These are phyloP conservation scores for Violaceomyces palustris DNA, from an alignment of 1,284 basidiomycete genomes.

Conservation along the genomic window DNA sequence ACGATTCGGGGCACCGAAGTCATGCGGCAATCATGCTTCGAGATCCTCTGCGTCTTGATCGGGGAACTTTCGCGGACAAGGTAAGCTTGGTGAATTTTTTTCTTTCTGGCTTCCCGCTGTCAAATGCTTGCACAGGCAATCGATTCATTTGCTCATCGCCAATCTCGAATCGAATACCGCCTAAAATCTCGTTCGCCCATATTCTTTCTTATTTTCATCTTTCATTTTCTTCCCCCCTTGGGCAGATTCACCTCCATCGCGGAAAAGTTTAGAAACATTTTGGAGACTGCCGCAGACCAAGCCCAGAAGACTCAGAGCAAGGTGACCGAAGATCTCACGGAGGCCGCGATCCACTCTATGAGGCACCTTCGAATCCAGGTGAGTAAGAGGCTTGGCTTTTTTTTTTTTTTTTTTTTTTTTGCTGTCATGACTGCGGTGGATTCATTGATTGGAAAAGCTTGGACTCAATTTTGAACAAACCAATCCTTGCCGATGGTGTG, in stretches of 20 bases:
- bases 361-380: slow-evolving; percentile 45
- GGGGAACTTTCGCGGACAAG: slow-evolving; percentile 41
- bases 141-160: no score
- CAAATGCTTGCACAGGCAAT: no score
- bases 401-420: neutral
- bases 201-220: no score
- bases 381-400: neutral
- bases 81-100: slow-evolving; percentile 1
- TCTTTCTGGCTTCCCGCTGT: neutral
- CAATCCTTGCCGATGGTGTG: neutral
- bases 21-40: slow-evolving; percentile 40
- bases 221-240: neutral
- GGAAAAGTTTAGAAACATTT: slow-evolving; percentile 45
- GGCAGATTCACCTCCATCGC: slow-evolving; percentile 37
- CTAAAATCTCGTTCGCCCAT: no score
- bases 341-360: slow-evolving; percentile 43
- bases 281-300: no score
- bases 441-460: no score
- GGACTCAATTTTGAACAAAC: no score
- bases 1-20: slow-evolving; percentile 16
- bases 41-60: slow-evolving; percentile 38
- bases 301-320: slow-evolving; percentile 39
- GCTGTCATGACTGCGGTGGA: no score
- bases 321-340: slow-evolving; percentile 39
- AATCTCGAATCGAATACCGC: no score